Evolutionary conservation across 495 filamentous ascomycete species (phyloP).

Genomic region (Glarea lozoyensis): DNA sequence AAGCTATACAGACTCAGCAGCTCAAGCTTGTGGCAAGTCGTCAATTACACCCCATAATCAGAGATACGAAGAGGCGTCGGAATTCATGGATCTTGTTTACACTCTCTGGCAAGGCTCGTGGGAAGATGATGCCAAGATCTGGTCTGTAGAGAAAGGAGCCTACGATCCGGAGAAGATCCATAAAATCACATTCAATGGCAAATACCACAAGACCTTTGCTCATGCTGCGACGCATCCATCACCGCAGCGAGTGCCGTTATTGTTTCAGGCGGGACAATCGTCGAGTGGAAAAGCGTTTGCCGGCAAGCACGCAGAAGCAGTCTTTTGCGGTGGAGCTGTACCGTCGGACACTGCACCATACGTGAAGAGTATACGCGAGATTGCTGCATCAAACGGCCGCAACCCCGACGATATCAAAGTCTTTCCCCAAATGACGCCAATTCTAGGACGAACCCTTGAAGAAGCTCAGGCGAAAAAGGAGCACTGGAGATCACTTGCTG

Average conservation of each 20-base stretch:
- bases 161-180: slow-evolving; percentile 45
- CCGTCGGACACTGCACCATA: slow-evolving; percentile 40
- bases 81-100: slow-evolving; percentile 48
- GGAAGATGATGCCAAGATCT: slow-evolving; percentile 42
- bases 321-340: slow-evolving; percentile 51
- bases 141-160: slow-evolving; percentile 42
- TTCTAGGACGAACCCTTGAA: slow-evolving; percentile 47
- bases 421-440: slow-evolving; percentile 48
- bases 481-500: slow-evolving; percentile 41
- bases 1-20: slow-evolving; percentile 49
- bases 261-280: slow-evolving; percentile 58
- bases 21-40: slow-evolving; percentile 47
- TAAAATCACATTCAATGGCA: slow-evolving; percentile 49
- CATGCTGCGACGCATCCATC: slow-evolving; percentile 52
- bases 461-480: slow-evolving; percentile 45
- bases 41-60: slow-evolving; percentile 50
- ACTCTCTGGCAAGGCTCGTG: slow-evolving; percentile 55
- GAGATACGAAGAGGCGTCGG: slow-evolving; percentile 49
- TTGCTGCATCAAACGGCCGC: slow-evolving; percentile 41
- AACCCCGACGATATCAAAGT: slow-evolving; percentile 51
- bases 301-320: slow-evolving; percentile 52
- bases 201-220: slow-evolving; percentile 44
- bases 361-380: slow-evolving; percentile 41
- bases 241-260: slow-evolving; percentile 51
- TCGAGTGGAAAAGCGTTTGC: slow-evolving; percentile 45